These are phyloP conservation scores for Elsinoe batatas DNA, from an alignment of 2,329 filamentous ascomycete species.

Conservation along the genomic window DNA sequence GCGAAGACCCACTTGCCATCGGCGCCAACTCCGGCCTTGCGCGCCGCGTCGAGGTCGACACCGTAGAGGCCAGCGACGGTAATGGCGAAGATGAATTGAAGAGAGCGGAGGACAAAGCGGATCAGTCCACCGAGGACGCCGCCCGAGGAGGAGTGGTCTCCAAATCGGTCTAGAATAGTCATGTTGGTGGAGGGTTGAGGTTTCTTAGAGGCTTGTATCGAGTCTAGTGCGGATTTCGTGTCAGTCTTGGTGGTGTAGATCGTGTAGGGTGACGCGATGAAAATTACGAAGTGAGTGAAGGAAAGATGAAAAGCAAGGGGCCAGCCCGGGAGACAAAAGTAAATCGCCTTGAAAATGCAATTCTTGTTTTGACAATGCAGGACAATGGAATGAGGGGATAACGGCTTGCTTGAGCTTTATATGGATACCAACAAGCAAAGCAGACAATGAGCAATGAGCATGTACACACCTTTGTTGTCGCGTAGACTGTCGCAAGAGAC, in stretches of 20 bases:
- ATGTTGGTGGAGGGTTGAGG: conserved; percentile 14
- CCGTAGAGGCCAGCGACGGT: conserved; percentile 73
- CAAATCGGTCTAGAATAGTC: conserved; percentile 21
- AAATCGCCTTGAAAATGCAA: background rate
- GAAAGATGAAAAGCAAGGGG: background rate
- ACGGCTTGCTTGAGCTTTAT: background rate
- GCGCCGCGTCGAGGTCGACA: conserved; percentile 51
- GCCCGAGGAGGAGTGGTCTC: conserved; percentile 21
- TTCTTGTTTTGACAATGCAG: conserved; percentile 10
- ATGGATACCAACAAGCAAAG: background rate
- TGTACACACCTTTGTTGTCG: conserved; percentile 8
- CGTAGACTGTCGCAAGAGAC: background rate
- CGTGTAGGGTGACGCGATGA: background rate
- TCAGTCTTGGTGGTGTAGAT: background rate
- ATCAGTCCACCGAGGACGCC: conserved; percentile 37
- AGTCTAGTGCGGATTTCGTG: background rate
- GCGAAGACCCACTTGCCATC: conserved; percentile 75
- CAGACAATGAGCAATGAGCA: background rate
- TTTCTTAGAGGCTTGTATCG: background rate
- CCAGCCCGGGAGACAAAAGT: background rate
- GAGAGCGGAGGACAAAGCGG: conserved; percentile 57
- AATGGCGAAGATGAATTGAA: conserved; percentile 67
- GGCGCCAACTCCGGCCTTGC: conserved; percentile 39
- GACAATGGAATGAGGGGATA: conserved; percentile 10
- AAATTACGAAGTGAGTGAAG: background rate